Evolutionary conservation across 2,329 filamentous ascomycete species (phyloP).

Genomic region (Leptographium galeiforme): DNA sequence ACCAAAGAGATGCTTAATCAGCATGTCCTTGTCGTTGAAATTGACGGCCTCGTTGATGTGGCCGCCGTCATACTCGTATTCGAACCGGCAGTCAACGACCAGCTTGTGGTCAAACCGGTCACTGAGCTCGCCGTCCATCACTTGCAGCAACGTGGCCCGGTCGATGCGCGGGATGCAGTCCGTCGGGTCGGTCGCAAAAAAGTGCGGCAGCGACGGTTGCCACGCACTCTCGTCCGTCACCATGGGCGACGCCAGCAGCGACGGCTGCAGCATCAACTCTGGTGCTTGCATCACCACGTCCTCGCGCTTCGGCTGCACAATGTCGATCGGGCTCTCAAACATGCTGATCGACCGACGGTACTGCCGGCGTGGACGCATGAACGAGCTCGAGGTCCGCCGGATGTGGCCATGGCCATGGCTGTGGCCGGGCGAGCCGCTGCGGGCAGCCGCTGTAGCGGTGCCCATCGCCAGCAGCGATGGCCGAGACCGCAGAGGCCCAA

Average conservation of each 20-base stretch:
- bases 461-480: constrained; percentile 47
- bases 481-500: constrained; percentile 48
- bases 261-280: constrained; percentile 36
- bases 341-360: constrained; percentile 91
- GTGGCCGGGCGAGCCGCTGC: constrained; percentile 55
- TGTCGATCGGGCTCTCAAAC: constrained; percentile 85
- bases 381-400: constrained; percentile 59
- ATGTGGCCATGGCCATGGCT: constrained; percentile 34
- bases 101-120: constrained; percentile 66
- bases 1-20: constrained; percentile 67
- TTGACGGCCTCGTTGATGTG: constrained; percentile 91
- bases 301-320: constrained; percentile 67
- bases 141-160: constrained; percentile 66
- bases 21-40: constrained; percentile 88
- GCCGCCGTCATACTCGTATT: constrained; percentile 95
- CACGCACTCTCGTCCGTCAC: constrained; percentile 58
- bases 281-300: constrained; percentile 23
- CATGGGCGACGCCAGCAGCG: constrained; percentile 59
- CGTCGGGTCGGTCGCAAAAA: constrained; percentile 62
- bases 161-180: constrained; percentile 84
- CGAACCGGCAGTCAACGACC: constrained; percentile 92
- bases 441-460: constrained; percentile 27
- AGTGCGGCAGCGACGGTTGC: constrained; percentile 66
- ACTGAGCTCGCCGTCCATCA: constrained; percentile 75
- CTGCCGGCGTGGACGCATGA: constrained; percentile 69